Percentiles rank a stretch among this genome's conserved stretches.
Conservation (phyloP, 2,329 filamentous ascomycete genomes). For the Curvularia eragrostidis region DNA sequence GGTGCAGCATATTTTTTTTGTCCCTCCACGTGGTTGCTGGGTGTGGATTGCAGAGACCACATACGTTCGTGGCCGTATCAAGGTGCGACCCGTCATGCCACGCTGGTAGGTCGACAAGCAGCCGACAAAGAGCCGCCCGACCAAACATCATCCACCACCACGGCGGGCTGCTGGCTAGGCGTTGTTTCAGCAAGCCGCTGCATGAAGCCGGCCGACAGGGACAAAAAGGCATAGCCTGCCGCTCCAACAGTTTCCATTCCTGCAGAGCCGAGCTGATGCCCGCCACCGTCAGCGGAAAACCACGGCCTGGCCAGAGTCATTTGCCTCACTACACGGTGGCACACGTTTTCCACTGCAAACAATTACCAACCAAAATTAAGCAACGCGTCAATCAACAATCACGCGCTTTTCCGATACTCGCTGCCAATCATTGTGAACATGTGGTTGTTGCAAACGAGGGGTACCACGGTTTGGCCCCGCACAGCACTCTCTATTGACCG, state of each 20-base stretch:
- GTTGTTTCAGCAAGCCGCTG: constrained; percentile 6
- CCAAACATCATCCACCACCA: background rate
- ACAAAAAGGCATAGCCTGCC: background rate
- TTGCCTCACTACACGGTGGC: background rate
- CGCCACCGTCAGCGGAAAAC: background rate
- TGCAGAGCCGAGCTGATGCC: background rate
- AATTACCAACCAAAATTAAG: background rate
- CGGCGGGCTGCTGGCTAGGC: background rate
- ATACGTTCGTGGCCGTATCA: background rate
- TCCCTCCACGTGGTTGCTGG: background rate
- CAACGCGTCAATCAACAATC: background rate
- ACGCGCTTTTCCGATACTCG: background rate
- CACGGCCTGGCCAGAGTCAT: background rate
- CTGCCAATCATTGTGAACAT: constrained; percentile 1
- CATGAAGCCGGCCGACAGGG: constrained; percentile 4
- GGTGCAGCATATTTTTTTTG: background rate
- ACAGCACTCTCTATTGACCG: background rate
- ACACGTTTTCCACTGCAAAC: background rate
- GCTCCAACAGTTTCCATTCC: background rate
- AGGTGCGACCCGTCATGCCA: background rate
- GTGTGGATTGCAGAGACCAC: background rate
- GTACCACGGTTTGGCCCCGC: background rate
- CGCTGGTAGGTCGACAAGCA: background rate
- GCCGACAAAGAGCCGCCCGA: background rate
- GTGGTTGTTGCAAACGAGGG: constrained; percentile 1